phyloP scores from a whole-genome alignment of 2,329 filamentous ascomycete genomes.

The Periconia digitata region DNA sequence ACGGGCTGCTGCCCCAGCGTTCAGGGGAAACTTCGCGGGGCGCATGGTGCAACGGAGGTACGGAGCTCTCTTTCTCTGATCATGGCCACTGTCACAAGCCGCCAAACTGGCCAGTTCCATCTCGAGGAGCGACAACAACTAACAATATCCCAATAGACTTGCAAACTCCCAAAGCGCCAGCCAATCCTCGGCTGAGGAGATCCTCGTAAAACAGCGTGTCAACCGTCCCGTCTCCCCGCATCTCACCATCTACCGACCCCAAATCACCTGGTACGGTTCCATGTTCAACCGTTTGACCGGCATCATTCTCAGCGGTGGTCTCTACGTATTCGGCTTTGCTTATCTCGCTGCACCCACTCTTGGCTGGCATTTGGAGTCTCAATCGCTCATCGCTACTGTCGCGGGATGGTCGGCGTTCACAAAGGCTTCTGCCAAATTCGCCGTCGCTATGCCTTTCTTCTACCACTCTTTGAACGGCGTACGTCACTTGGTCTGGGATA shows the following conservation, averaged over 20 bases:
- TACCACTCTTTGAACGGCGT: constrained; percentile 71
- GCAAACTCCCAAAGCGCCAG: constrained; percentile 62
- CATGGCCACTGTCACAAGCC: constrained; percentile 6
- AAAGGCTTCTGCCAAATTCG: constrained; percentile 62
- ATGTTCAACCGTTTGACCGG: constrained; percentile 85
- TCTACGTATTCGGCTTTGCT: constrained; percentile 78
- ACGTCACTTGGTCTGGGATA: constrained; percentile 72
- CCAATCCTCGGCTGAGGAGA: constrained; percentile 56
- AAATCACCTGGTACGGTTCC: constrained; percentile 81
- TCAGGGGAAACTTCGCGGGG: constrained; percentile 43
- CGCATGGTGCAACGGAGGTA: constrained; percentile 54
- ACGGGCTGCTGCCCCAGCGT: constrained; percentile 44
- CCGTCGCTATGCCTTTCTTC: constrained; percentile 65
- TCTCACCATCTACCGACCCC: constrained; percentile 79
- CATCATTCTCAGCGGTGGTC: constrained; percentile 65
- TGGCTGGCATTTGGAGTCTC: constrained; percentile 70
- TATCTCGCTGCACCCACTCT: constrained; percentile 80
- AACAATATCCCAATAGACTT: constrained; percentile 32
- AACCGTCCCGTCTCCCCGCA: constrained; percentile 83
- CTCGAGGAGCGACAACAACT: constrained; percentile 10
- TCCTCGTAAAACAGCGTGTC: constrained; percentile 80
- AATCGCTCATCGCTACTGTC: constrained; percentile 65
- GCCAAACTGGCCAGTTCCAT: not conserved
- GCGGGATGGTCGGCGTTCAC: constrained; percentile 60
- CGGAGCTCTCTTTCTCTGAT: constrained; percentile 25